These are phyloP conservation scores for Backusella westeae DNA, from an alignment of 192 early-diverging fungal genomes.

Conservation along the genomic window DNA sequence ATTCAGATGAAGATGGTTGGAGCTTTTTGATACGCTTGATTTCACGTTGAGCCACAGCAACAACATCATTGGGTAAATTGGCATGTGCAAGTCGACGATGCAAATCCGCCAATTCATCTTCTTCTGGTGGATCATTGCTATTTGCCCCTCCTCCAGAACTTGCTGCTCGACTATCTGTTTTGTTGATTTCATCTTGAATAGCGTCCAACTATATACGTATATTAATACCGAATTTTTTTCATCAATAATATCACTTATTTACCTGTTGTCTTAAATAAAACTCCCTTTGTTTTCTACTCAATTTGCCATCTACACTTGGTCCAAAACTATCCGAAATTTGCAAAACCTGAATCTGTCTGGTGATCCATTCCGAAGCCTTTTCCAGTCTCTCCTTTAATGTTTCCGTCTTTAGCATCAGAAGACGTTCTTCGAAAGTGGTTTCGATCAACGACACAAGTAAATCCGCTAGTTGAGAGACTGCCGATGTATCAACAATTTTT, in stretches of 20 bases:
- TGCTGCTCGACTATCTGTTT: slow-evolving; percentile 41
- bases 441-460: slow-evolving; percentile 73
- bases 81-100: slow-evolving; percentile 52
- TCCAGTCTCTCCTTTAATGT: slow-evolving; percentile 58
- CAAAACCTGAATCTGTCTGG: slow-evolving; percentile 66
- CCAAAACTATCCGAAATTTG: slow-evolving; percentile 72
- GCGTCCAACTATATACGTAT: slow-evolving; percentile 57
- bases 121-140: slow-evolving; percentile 8
- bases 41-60: slow-evolving; percentile 59
- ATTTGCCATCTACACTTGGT: slow-evolving; percentile 66
- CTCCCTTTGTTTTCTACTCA: slow-evolving; percentile 79
- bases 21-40: slow-evolving; percentile 66
- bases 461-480: slow-evolving; percentile 62
- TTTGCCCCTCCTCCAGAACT: slow-evolving; percentile 49
- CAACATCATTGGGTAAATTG: slow-evolving; percentile 61
- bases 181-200: slow-evolving; percentile 78
- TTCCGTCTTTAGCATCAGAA: slow-evolving; percentile 56
- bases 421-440: slow-evolving; percentile 65
- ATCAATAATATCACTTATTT: neutral
- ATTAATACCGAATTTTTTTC: neutral
- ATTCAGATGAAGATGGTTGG: slow-evolving; percentile 73
- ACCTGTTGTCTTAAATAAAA: slow-evolving; percentile 78
- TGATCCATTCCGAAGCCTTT: slow-evolving; percentile 57
- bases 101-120: slow-evolving; percentile 64
- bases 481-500: slow-evolving; percentile 59